phyloP scores from a whole-genome alignment of 2,329 filamentous ascomycete species.

The Fusarium sterilihyphosum region DNA sequence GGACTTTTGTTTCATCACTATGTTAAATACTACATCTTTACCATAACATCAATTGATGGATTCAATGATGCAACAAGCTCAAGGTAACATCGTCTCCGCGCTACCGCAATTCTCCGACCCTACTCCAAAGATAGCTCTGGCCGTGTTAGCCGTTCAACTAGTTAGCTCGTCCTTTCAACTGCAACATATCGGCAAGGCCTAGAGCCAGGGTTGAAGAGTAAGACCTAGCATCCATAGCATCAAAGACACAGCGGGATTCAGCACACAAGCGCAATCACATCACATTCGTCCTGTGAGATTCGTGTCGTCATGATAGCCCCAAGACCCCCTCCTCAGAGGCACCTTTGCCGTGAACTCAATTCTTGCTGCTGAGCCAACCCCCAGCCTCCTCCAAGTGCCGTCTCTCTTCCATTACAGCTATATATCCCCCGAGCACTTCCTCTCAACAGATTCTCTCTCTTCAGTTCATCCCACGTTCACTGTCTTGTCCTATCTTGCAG shows the following conservation, averaged over 20 bases:
- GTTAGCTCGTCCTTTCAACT: neutral
- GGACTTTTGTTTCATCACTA: no score
- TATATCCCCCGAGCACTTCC: constrained; percentile 1
- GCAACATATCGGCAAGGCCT: constrained; percentile 2
- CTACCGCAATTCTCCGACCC: constrained; percentile 13
- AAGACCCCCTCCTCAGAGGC: neutral
- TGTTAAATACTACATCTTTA: neutral
- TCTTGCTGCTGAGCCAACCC: neutral
- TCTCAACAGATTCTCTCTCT: neutral
- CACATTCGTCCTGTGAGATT: constrained; percentile 5
- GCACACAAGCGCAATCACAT: neutral
- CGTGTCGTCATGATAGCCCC: constrained; percentile 25
- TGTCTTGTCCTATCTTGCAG: neutral
- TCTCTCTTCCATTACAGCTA: neutral
- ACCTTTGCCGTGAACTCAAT: constrained; percentile 24
- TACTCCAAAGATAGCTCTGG: constrained; percentile 13
- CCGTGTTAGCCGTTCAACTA: constrained; percentile 22
- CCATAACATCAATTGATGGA: neutral
- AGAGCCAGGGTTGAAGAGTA: neutral
- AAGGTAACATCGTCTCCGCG: constrained; percentile 4
- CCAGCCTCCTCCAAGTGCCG: neutral
- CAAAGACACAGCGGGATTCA: neutral
- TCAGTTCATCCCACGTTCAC: neutral
- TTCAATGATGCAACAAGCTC: constrained; percentile 2
- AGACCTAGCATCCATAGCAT: neutral